Conservation (phyloP, 306 rosid species). For the Quercus variabilis region DNA sequence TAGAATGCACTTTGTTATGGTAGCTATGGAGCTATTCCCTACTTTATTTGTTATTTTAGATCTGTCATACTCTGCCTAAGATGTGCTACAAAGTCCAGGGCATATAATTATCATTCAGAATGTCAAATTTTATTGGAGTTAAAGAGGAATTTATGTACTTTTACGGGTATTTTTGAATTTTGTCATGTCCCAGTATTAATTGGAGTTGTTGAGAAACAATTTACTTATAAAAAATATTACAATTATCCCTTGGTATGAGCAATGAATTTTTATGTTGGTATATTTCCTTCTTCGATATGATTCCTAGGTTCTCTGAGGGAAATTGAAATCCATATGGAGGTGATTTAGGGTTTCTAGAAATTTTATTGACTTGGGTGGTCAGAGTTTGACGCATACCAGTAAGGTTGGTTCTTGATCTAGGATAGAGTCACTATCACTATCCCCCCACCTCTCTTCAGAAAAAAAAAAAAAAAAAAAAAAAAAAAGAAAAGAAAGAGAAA, state of each 20-base stretch:
- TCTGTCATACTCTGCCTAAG: constrained; percentile 1
- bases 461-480: background rate
- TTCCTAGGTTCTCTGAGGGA: background rate
- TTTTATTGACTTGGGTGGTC: background rate
- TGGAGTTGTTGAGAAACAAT: background rate
- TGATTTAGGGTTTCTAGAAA: background rate
- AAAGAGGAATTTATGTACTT: background rate
- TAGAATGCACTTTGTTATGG: constrained; percentile 10
- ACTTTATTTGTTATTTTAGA: constrained; percentile 7
- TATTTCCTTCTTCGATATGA: background rate
- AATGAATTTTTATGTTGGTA: background rate
- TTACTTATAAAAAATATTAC: too few relatives aligned
- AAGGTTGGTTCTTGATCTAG: background rate
- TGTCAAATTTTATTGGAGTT: constrained; percentile 10
- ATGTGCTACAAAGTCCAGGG: background rate
- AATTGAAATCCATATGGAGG: background rate
- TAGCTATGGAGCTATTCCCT: constrained; percentile 6
- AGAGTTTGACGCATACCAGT: background rate
- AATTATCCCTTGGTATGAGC: background rate
- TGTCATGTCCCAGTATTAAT: background rate
- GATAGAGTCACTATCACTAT: background rate
- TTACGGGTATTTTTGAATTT: background rate
- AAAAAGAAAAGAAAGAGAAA: background rate
- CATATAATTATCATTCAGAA: constrained; percentile 5
- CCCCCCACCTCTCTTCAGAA: too few relatives aligned